A percentile compares a stretch with the other conserved stretches of the same genome.
These are phyloP conservation scores for Rhizophagus prolifer DNA, from an alignment of 192 early-diverging fungal genomes.

Conservation along the genomic window DNA sequence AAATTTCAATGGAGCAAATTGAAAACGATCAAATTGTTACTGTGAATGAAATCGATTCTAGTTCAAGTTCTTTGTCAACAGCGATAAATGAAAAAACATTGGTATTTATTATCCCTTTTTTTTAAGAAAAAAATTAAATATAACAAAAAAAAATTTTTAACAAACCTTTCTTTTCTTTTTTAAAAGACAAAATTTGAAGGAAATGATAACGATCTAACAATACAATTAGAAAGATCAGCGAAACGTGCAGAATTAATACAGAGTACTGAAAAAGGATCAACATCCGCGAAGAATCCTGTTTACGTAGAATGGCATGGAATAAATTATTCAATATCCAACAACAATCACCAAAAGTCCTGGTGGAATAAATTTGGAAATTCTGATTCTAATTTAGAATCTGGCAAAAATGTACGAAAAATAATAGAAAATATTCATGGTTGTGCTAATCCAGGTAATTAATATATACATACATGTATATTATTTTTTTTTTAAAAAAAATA, in stretches of 20 bases:
- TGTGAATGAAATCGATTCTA: too few relatives aligned
- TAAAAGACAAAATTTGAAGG: too few relatives aligned
- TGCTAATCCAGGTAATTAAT: conserved; percentile 16
- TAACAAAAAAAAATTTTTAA: too few relatives aligned
- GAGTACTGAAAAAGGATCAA: not conserved
- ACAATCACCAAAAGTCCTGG: not conserved
- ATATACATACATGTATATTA: too few relatives aligned
- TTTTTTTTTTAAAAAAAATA: not conserved
- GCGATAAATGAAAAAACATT: too few relatives aligned
- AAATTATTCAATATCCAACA: conserved; percentile 4
- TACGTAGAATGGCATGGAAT: conserved; percentile 14
- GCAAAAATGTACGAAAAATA: not conserved
- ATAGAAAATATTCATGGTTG: conserved; percentile 29
- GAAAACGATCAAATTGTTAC: too few relatives aligned
- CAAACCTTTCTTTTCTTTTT: too few relatives aligned
- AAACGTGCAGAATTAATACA: conserved; percentile 4
- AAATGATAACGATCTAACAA: too few relatives aligned
- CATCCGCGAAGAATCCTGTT: not conserved
- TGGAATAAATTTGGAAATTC: not conserved
- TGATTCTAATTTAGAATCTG: not conserved
- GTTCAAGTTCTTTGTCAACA: too few relatives aligned
- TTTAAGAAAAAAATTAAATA: too few relatives aligned
- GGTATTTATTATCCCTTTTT: too few relatives aligned
- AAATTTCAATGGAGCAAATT: too few relatives aligned
- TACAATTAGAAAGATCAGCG: not conserved